These are phyloP conservation scores for Ophiocordyceps camponoti-saundersi DNA, from an alignment of 2,329 filamentous ascomycete species.

Conservation along the genomic window DNA sequence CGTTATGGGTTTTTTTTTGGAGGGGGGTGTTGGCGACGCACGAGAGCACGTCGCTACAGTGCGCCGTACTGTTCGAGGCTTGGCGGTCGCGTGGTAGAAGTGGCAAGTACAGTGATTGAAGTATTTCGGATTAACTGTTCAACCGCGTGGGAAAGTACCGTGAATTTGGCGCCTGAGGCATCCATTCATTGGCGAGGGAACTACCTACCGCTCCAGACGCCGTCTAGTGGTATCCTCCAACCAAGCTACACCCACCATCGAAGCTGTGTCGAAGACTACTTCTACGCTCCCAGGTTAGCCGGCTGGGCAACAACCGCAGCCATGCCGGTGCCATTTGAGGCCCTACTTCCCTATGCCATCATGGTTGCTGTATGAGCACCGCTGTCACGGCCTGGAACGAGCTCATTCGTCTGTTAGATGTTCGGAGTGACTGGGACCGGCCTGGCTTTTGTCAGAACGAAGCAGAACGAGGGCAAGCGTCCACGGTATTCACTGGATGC, in stretches of 20 bases:
- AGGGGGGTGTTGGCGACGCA: conserved; percentile 2
- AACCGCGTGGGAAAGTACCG: neutral
- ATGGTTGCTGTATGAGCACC: conserved; percentile 35
- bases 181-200: neutral
- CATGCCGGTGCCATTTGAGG: conserved; percentile 49
- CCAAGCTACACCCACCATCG: too few relatives aligned
- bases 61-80: conserved; percentile 2
- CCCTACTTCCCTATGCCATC: conserved; percentile 47
- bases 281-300: conserved; percentile 9
- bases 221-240: too few relatives aligned
- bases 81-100: neutral
- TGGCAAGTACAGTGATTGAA: conserved; percentile 1
- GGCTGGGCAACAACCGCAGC: conserved; percentile 11
- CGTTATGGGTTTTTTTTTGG: conserved; percentile 3
- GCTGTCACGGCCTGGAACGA: conserved; percentile 1
- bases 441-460: conserved; percentile 36
- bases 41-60: conserved; percentile 4
- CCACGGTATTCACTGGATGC: conserved; percentile 42
- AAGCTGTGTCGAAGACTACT: neutral
- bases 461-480: conserved; percentile 44
- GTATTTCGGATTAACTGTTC: neutral
- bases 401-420: conserved; percentile 30
- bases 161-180: conserved; percentile 8
- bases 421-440: conserved; percentile 43
- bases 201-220: neutral